These are phyloP conservation scores for Calvatia gigantea DNA, from an alignment of 768 basidiomycete species.

Conservation along the genomic window DNA sequence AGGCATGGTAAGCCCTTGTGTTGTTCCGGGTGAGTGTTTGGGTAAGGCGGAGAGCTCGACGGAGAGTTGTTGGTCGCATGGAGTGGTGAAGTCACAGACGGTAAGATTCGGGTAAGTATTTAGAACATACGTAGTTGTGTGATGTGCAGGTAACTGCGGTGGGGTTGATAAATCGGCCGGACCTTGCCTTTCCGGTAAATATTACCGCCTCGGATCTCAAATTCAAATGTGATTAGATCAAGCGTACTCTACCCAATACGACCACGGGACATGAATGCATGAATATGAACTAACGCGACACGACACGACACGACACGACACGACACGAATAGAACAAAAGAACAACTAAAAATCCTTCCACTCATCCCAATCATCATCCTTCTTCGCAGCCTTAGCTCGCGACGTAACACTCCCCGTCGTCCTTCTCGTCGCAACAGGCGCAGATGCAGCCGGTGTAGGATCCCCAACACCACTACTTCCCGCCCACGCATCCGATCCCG, in stretches of 20 bases:
- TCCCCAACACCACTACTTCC: background rate
- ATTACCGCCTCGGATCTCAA: no score
- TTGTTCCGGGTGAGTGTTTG: background rate
- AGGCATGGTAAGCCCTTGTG: slow-evolving; percentile 55
- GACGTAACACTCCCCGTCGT: slow-evolving; percentile 9
- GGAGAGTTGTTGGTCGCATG: slow-evolving; percentile 15
- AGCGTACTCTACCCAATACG: no score
- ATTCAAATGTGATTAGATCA: no score
- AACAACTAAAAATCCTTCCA: slow-evolving; percentile 75
- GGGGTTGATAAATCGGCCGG: slow-evolving; percentile 41
- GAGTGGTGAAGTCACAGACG: background rate
- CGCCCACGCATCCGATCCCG: background rate
- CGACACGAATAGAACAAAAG: background rate
- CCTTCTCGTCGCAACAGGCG: slow-evolving; percentile 8
- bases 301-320: background rate
- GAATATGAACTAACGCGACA: no score
- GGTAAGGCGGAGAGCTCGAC: background rate
- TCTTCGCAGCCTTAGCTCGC: slow-evolving; percentile 27
- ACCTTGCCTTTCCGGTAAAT: slow-evolving; percentile 21
- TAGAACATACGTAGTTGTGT: no score
- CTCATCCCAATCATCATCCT: slow-evolving; percentile 67
- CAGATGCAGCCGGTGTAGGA: slow-evolving; percentile 6
- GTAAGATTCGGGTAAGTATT: background rate
- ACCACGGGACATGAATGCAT: slow-evolving; percentile 1
- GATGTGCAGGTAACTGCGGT: no score